These are phyloP conservation scores for Colletotrichum musicola DNA, from an alignment of 2,329 filamentous ascomycete species.

Conservation along the genomic window DNA sequence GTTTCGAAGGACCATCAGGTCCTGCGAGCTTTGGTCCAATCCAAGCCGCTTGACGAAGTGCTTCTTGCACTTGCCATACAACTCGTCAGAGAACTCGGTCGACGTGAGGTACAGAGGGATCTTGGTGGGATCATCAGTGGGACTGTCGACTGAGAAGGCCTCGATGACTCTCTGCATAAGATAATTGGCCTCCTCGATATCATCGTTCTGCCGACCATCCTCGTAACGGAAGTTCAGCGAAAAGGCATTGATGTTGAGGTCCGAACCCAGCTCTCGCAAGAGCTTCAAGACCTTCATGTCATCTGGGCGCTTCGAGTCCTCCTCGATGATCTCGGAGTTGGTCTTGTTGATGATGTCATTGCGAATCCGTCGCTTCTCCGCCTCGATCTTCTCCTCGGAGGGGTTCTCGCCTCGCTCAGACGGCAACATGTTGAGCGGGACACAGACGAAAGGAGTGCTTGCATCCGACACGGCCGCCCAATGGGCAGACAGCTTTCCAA, in stretches of 20 bases:
- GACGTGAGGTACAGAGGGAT: conserved; percentile 61
- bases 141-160: conserved; percentile 55
- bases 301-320: conserved; percentile 43
- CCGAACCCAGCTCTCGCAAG: conserved; percentile 56
- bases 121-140: conserved; percentile 52
- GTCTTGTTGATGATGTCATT: conserved; percentile 52
- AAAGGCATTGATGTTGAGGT: conserved; percentile 62
- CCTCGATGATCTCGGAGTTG: conserved; percentile 51
- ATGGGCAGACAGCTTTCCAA: conserved; percentile 52
- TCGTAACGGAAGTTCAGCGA: conserved; percentile 56
- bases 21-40: conserved; percentile 47
- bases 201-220: conserved; percentile 54
- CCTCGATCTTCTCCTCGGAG: conserved; percentile 46
- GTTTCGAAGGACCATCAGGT: conserved; percentile 59
- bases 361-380: conserved; percentile 54
- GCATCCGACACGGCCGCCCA: conserved; percentile 55
- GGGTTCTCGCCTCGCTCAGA: conserved; percentile 46
- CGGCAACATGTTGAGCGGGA: conserved; percentile 58
- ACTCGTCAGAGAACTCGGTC: conserved; percentile 53
- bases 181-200: conserved; percentile 62
- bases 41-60: conserved; percentile 58
- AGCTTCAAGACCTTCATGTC: conserved; percentile 52
- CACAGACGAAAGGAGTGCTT: conserved; percentile 50
- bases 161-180: conserved; percentile 60
- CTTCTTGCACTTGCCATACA: conserved; percentile 56